Evolutionary conservation across 108 stramenopile genomes (phyloP).

Genomic region (Schizochytrium sp.): DNA sequence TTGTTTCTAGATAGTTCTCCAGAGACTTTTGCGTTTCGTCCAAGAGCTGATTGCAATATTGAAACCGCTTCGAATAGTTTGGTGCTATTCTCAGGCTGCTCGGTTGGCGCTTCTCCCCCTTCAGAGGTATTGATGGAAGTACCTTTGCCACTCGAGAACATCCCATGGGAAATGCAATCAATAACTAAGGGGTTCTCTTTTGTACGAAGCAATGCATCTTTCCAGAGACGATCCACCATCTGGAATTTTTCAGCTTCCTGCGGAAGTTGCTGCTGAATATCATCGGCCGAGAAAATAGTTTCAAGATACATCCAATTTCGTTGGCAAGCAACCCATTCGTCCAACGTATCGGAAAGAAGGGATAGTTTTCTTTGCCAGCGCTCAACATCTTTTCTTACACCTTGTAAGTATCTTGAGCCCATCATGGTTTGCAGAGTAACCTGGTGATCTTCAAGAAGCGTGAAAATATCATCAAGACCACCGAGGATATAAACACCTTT

Average conservation of each 20-base stretch:
- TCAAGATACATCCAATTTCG: constrained; percentile 82
- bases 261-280: constrained; percentile 82
- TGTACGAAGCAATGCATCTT: constrained; percentile 71
- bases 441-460: constrained; percentile 78
- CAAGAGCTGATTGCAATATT: constrained; percentile 67
- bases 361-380: constrained; percentile 74
- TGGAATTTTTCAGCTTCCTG: constrained; percentile 76
- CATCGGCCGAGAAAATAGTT: constrained; percentile 79
- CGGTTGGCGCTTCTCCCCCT: not conserved
- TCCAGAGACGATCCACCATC: constrained; percentile 75
- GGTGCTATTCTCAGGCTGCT: constrained; percentile 45
- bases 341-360: constrained; percentile 76
- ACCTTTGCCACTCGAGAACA: constrained; percentile 9
- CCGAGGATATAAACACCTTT: constrained; percentile 74
- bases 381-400: constrained; percentile 76
- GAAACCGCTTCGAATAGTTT: constrained; percentile 56
- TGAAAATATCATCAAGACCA: constrained; percentile 78
- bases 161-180: constrained; percentile 51
- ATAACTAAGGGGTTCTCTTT: constrained; percentile 70
- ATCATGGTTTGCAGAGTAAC: constrained; percentile 82
- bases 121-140: not conserved
- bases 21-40: constrained; percentile 79
- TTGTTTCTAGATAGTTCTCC: constrained; percentile 78
- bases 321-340: constrained; percentile 78
- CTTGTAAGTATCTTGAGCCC: constrained; percentile 76